Evolutionary conservation across 2,329 filamentous ascomycete species (phyloP).

Genomic region (Colletotrichum brevisporum): DNA sequence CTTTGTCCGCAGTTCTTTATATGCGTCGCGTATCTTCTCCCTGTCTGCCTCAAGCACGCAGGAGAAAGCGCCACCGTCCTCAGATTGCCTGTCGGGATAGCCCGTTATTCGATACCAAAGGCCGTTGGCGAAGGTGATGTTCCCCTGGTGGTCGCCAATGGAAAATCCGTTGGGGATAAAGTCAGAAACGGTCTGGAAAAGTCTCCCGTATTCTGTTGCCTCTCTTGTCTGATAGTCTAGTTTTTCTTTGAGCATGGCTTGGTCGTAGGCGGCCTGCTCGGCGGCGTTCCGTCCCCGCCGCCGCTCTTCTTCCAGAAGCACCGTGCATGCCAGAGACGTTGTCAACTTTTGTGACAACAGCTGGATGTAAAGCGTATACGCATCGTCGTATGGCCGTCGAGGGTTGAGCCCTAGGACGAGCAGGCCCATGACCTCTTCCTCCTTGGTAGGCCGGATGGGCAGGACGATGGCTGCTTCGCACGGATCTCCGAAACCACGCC

Average conservation of each 20-base stretch:
- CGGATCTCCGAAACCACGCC: conserved; percentile 75
- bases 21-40: conserved; percentile 55
- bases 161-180: conserved; percentile 83
- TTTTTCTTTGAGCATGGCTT: conserved; percentile 76
- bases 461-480: conserved; percentile 77
- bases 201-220: conserved; percentile 69
- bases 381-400: conserved; percentile 78
- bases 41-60: conserved; percentile 64
- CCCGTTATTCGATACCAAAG: conserved; percentile 72
- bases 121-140: conserved; percentile 79
- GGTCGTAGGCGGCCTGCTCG: conserved; percentile 76
- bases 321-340: conserved; percentile 78
- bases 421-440: conserved; percentile 76
- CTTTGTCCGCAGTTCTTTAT: conserved; percentile 55
- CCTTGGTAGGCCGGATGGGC: conserved; percentile 77
- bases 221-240: conserved; percentile 69
- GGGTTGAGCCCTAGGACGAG: conserved; percentile 80
- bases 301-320: conserved; percentile 80
- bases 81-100: conserved; percentile 52
- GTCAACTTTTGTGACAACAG: conserved; percentile 70
- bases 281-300: conserved; percentile 66
- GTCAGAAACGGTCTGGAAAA: conserved; percentile 79
- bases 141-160: conserved; percentile 75
- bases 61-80: conserved; percentile 55
- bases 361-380: conserved; percentile 78